Evolutionary conservation across 139 green algal genomes (phyloP), one percentile per base, ranked within the genome.

Genomic region (Picochlorum sp.): DNA sequence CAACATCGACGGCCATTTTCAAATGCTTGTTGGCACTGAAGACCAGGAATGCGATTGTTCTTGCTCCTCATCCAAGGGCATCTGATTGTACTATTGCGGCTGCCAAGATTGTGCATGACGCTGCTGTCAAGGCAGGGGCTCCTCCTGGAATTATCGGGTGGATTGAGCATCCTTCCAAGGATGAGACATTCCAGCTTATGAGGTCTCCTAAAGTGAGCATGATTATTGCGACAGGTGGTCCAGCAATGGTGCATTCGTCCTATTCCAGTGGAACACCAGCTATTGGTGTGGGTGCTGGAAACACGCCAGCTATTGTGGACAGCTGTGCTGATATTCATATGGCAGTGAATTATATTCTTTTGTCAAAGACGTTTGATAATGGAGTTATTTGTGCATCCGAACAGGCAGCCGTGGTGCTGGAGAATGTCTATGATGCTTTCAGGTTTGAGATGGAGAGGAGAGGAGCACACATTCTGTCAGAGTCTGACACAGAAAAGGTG

Each of bases 241-340:
- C 82, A 18, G 75, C 59, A 57, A 88, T 88, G 78, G 82, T 88
- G 41, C 69, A 74, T 11, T 77, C 82, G 20, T 79, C 78, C 7
- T 88, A 88, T 62, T 80, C 76, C 16, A 87, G 77, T 1, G 82
- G 82, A 18, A 69, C 88, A 51, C 82, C 82, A 31, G 83, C 82
- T 3, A 73, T 88, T 63, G 82, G 82, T 45, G 82, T 89, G 38
- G 80, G 81, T 51, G 77, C 82, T 7, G 82, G 82, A 56, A 88
- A 88, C 68, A 88, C 82, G 4, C 82, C 82, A 26, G 82, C 82
- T 6, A 77, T 88, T 11, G 83, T 88, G 45, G 82, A 89, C 57
- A 80, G 83, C 31, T 82, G 71, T 10, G 81, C 81, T 31, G 66
- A 83, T 65, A 63, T 88, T 6, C 49, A 75, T 41, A 78, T 85